A percentile compares a stretch with the other conserved stretches of the same genome.
phyloP scores from a whole-genome alignment of 1,284 basidiomycete species.

The Rhodotorula mucilaginosa region DNA sequence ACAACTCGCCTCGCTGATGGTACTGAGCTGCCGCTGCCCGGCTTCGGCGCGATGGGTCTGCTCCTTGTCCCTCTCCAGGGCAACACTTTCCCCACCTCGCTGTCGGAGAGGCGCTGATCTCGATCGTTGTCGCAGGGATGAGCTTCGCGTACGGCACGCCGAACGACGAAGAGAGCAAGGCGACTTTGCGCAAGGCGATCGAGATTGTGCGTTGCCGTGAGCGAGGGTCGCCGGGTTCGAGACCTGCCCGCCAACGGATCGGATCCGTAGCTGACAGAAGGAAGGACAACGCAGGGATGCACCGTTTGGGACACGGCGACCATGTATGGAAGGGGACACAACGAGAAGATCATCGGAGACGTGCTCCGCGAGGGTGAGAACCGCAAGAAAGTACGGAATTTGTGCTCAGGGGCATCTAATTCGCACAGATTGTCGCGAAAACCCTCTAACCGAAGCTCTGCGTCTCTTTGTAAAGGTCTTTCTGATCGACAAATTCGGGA shows the following conservation, averaged over 20 bases:
- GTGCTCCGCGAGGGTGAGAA: constrained; percentile 21
- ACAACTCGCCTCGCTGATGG: constrained; percentile 12
- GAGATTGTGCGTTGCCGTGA: constrained; percentile 20
- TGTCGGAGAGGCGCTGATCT: no score
- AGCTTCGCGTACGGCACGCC: constrained; percentile 30
- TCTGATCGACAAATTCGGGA: constrained; percentile 39
- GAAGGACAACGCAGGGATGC: constrained; percentile 12
- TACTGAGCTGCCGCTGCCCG: constrained; percentile 12
- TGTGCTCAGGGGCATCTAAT: no score
- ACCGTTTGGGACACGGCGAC: constrained; percentile 31
- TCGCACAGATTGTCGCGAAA: background rate
- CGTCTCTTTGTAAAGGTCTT: constrained; percentile 17
- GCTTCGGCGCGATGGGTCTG: constrained; percentile 28
- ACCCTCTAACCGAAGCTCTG: background rate
- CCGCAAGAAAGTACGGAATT: constrained; percentile 13
- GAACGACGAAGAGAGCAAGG: constrained; percentile 29
- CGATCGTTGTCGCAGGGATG: background rate
- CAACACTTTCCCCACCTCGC: background rate
- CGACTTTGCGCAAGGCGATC: constrained; percentile 33
- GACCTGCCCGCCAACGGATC: background rate
- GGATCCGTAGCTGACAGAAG: background rate
- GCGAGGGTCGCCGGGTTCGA: background rate
- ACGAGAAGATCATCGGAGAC: constrained; percentile 39
- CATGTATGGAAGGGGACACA: constrained; percentile 33
- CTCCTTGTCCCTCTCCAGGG: background rate